Evolutionary conservation across 805 yeast species (phyloP).

Genomic region (Wickerhamiella sergipiensis): DNA sequence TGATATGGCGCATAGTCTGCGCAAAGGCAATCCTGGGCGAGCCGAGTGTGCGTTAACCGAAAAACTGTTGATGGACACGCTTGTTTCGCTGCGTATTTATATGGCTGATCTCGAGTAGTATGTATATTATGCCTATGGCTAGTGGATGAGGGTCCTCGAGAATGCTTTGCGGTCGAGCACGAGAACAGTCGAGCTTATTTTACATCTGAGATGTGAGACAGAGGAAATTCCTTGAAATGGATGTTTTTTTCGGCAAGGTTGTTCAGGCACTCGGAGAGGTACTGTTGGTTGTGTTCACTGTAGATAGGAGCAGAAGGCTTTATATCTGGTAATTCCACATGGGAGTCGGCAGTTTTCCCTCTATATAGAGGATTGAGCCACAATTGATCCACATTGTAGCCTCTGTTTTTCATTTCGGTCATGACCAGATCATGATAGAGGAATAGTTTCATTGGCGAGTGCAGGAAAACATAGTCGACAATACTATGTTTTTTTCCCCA

Average conservation of each 20-base stretch:
- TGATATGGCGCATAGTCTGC: background rate
- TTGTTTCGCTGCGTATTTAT: slow-evolving; percentile 1
- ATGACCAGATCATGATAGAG: slow-evolving; percentile 1
- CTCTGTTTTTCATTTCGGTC: slow-evolving; percentile 1
- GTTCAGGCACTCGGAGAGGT: background rate
- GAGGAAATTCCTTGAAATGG: background rate
- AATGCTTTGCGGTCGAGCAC: too few species aligned
- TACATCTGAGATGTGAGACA: background rate
- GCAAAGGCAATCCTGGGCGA: background rate
- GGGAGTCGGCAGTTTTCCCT: background rate
- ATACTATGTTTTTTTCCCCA: slow-evolving; percentile 2
- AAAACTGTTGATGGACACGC: slow-evolving; percentile 3
- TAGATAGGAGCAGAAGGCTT: background rate
- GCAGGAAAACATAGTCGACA: slow-evolving; percentile 1
- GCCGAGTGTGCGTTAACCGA: slow-evolving; percentile 1
- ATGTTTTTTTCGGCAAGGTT: background rate
- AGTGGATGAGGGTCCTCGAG: too few species aligned
- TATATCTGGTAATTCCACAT: background rate
- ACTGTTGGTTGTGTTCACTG: background rate
- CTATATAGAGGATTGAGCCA: background rate
- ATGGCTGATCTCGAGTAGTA: background rate
- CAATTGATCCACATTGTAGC: background rate
- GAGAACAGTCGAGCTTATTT: too few species aligned
- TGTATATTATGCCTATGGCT: background rate
- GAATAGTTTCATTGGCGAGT: slow-evolving; percentile 1